Evolutionary conservation across 306 rosid species (phyloP).

Genomic region (Gleditsia sinensis): DNA sequence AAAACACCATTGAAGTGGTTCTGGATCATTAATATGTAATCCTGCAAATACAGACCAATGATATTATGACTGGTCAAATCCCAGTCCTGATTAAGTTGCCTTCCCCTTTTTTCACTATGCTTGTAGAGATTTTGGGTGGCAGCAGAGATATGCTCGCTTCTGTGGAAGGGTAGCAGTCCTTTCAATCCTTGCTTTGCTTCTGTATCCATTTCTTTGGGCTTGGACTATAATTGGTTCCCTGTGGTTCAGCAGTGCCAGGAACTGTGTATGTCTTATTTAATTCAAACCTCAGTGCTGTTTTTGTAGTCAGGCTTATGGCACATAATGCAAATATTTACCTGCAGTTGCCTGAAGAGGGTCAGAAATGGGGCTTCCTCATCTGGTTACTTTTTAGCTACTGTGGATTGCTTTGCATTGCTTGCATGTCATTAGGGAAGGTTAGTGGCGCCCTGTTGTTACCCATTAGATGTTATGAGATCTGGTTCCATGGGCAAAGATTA

Average conservation of each 20-base stretch:
- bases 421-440: slow-evolving; percentile 94
- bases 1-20: not conserved
- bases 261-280: slow-evolving; percentile 65
- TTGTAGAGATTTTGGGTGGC: slow-evolving; percentile 94
- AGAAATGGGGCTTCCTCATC: slow-evolving; percentile 97
- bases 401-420: slow-evolving; percentile 83
- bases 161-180: slow-evolving; percentile 92
- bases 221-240: slow-evolving; percentile 93
- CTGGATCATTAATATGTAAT: not conserved
- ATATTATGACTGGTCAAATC: slow-evolving; percentile 26
- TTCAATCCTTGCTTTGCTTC: slow-evolving; percentile 75
- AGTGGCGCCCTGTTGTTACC: slow-evolving; percentile 31
- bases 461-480: slow-evolving; percentile 2
- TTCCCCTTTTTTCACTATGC: slow-evolving; percentile 25
- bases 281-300: slow-evolving; percentile 10
- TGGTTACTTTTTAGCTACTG: slow-evolving; percentile 99
- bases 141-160: slow-evolving; percentile 96
- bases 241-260: slow-evolving; percentile 78
- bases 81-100: slow-evolving; percentile 4
- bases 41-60: not conserved
- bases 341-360: slow-evolving; percentile 91
- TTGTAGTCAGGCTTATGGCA: slow-evolving; percentile 24
- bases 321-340: slow-evolving; percentile 38
- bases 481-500: slow-evolving; percentile 14
- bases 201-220: slow-evolving; percentile 96